phyloP scores from a whole-genome alignment of 495 filamentous ascomycete species.

The Hypoxylon lenormandii region DNA sequence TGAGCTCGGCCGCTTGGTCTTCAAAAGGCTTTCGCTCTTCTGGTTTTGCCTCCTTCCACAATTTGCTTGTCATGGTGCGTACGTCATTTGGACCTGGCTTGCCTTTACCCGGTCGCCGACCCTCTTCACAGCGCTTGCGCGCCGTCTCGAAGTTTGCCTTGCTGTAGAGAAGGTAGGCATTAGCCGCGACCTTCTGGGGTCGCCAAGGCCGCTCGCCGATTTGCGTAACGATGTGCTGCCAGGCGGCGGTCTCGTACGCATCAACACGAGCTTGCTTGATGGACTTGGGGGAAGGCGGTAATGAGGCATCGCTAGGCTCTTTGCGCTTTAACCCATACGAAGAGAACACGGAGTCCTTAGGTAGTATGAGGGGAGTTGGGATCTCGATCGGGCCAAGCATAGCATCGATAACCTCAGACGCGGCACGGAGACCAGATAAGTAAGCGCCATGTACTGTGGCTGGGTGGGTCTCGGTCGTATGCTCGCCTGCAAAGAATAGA shows the following conservation, averaged over 20 bases:
- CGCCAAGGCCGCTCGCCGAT: conserved; percentile 78
- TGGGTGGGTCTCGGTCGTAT: conserved; percentile 92
- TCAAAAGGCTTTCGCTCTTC: conserved; percentile 80
- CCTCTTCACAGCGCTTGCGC: conserved; percentile 76
- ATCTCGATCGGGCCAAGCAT: conserved; percentile 84
- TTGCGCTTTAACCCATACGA: conserved; percentile 64
- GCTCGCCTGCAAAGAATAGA: conserved; percentile 95
- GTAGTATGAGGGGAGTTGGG: conserved; percentile 77
- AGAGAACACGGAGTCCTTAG: conserved; percentile 64
- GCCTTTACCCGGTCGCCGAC: conserved; percentile 70
- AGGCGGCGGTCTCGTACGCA: conserved; percentile 78
- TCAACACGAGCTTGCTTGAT: conserved; percentile 69
- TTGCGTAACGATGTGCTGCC: conserved; percentile 72
- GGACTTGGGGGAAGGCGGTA: conserved; percentile 48
- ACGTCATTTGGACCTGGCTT: conserved; percentile 83
- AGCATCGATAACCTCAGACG: conserved; percentile 81
- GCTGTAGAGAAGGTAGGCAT: conserved; percentile 80
- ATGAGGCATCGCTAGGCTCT: conserved; percentile 52
- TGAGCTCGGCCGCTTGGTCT: conserved; percentile 75
- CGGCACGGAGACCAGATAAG: conserved; percentile 88
- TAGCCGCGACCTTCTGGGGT: conserved; percentile 75
- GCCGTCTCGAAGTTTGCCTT: conserved; percentile 82
- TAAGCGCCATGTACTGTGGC: conserved; percentile 98
- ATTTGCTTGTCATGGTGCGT: conserved; percentile 80
- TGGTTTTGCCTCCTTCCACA: conserved; percentile 82